Evolutionary conservation across 345 rosid species (phyloP), one percentile per base, ranked within the genome.

Genomic region (Limnanthes douglasii): DNA sequence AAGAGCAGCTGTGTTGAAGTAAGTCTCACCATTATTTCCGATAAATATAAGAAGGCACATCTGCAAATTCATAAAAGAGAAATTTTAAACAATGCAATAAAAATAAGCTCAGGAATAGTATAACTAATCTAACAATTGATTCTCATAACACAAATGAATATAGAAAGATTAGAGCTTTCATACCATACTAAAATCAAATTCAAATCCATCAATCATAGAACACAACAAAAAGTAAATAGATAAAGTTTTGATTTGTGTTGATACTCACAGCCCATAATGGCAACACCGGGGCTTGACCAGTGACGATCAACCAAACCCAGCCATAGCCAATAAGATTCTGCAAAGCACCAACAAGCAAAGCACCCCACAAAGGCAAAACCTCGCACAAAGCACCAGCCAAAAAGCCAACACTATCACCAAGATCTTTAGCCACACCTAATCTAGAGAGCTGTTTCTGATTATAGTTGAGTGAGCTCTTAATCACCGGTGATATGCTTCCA

Each of bases 361-460:
- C 86, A 11, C 83, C 96, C 99, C 99, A 92, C 2, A 92, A 42
- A 43, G 99, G 99, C 59, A 92, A 59, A 24, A 75, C 41, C 74
- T 92, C 99, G 13, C 72, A 75, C 34, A 92, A 67, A 49, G 66
- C 61, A 5, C 96, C 96, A 11, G 96, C 90, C 48, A 92, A 45
- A 55, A 92, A 85, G 14, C 99, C 99, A 19, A 92, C 96, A 56
- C 93, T 81, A 40, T 78, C 95, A 1, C 99, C 99, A 14, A 92
- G 94, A 64, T 85, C 99, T 44, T 92, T 92, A 6, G 96, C 99
- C 45, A 92, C 99, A 6, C 86, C 99, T 8, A 92, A 62, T 37
- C 78, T 68, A 1, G 99, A 72, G 5, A 92, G 34, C 67, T 92
- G 75, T 58, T 46, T 68, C 61, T 92, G 96, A 22, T 92, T 92